Percentiles rank a stretch among this genome's conserved stretches.
These are phyloP conservation scores for Camelina sativa DNA, from an alignment of 345 rosid species.

Conservation along the genomic window DNA sequence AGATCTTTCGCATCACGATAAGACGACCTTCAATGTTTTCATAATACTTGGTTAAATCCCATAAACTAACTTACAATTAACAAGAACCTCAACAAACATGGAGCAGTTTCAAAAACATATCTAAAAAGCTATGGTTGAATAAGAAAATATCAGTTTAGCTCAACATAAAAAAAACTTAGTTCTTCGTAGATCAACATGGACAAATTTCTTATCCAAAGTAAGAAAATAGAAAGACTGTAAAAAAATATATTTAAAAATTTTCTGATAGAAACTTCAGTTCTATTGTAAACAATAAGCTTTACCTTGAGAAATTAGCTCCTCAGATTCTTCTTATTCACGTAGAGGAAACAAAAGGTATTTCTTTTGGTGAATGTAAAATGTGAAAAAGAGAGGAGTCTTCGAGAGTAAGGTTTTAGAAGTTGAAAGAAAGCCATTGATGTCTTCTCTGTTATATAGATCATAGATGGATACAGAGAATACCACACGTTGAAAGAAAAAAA, in stretches of 20 bases:
- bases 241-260: background rate
- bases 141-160: background rate
- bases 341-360: background rate
- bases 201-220: too few relatives aligned
- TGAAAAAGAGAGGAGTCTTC: conserved; percentile 14
- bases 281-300: background rate
- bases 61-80: background rate
- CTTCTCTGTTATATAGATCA: conserved; percentile 42
- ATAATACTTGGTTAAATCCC: background rate
- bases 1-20: background rate
- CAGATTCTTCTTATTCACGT: conserved; percentile 13
- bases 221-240: background rate
- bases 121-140: background rate
- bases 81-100: background rate
- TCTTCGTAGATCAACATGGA: background rate
- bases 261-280: background rate
- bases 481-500: conserved; percentile 33
- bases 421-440: conserved; percentile 35
- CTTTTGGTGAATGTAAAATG: conserved; percentile 5
- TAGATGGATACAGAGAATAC: conserved; percentile 41
- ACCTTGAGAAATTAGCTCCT: conserved; percentile 41
- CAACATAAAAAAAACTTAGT: too few relatives aligned
- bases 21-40: background rate
- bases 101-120: background rate
- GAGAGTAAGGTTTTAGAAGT: conserved; percentile 40